Conservation (phyloP, 2,329 filamentous ascomycete species). For the Tolypocladium pustulatum region DNA sequence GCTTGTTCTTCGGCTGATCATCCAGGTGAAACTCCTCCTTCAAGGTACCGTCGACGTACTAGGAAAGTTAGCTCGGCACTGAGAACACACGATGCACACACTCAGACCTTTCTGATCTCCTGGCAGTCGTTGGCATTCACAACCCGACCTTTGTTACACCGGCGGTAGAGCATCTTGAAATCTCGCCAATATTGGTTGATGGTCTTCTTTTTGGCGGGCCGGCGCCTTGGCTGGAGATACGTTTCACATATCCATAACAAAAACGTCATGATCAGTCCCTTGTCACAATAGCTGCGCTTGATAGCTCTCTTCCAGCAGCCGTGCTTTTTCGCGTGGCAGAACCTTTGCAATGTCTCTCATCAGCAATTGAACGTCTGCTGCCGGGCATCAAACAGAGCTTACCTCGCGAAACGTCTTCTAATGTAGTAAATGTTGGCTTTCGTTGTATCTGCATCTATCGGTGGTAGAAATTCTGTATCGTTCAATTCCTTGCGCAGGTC, state of each 20-base stretch:
- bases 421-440: slow-evolving; percentile 13
- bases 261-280: slow-evolving; percentile 14
- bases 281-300: slow-evolving; percentile 8
- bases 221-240: slow-evolving; percentile 6
- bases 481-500: too few species aligned
- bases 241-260: slow-evolving; percentile 12
- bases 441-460: slow-evolving; percentile 8
- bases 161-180: slow-evolving; percentile 12
- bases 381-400: not conserved
- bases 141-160: slow-evolving; percentile 7
- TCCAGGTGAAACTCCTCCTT: not conserved
- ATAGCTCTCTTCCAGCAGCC: slow-evolving; percentile 7
- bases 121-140: slow-evolving; percentile 7
- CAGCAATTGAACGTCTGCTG: not conserved
- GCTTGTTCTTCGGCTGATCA: slow-evolving; percentile 1
- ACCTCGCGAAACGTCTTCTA: slow-evolving; percentile 10
- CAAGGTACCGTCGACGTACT: not conserved
- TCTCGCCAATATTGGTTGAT: slow-evolving; percentile 11
- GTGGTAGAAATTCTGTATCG: not conserved
- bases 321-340: slow-evolving; percentile 2
- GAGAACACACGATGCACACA: not conserved
- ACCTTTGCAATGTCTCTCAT: slow-evolving; percentile 1
- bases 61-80: not conserved
- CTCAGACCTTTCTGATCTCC: not conserved
- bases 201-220: slow-evolving; percentile 1